phyloP scores from a whole-genome alignment of 2,329 filamentous ascomycete species.

The Sporothrix phasma region DNA sequence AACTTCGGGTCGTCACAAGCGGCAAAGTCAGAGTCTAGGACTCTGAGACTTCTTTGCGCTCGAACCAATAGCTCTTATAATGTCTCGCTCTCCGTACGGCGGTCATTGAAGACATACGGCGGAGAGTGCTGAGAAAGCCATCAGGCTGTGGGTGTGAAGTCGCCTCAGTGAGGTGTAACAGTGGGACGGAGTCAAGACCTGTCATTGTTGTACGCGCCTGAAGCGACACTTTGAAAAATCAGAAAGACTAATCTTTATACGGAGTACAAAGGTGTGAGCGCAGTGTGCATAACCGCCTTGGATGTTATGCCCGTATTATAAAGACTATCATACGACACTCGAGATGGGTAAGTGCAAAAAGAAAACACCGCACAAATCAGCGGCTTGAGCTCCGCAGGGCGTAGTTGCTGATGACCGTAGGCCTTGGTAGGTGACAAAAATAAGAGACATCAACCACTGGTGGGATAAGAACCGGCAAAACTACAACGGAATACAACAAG shows the following conservation, averaged over 20 bases:
- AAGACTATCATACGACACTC: not conserved
- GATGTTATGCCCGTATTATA: not conserved
- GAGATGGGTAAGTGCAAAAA: not conserved
- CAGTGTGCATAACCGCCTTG: too few species aligned
- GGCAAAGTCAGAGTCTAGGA: too few species aligned
- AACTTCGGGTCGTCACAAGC: not conserved
- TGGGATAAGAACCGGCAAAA: too few species aligned
- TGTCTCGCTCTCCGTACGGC: not conserved
- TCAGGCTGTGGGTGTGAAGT: not conserved
- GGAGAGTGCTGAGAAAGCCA: not conserved
- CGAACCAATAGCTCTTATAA: too few species aligned
- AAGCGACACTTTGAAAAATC: not conserved
- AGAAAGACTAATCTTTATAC: not conserved
- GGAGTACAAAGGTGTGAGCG: too few species aligned
- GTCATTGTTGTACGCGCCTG: not conserved
- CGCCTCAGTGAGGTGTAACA: too few species aligned
- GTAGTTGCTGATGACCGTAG: not conserved
- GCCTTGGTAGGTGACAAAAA: not conserved
- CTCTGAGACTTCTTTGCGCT: too few species aligned
- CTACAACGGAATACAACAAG: too few species aligned
- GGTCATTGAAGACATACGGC: too few species aligned
- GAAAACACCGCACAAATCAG: not conserved
- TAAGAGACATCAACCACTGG: not conserved
- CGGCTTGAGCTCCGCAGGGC: not conserved
- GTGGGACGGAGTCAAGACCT: not conserved